Conservation (phyloP, 1,284 basidiomycete genomes). For the Cryptococcus floricola region DNA sequence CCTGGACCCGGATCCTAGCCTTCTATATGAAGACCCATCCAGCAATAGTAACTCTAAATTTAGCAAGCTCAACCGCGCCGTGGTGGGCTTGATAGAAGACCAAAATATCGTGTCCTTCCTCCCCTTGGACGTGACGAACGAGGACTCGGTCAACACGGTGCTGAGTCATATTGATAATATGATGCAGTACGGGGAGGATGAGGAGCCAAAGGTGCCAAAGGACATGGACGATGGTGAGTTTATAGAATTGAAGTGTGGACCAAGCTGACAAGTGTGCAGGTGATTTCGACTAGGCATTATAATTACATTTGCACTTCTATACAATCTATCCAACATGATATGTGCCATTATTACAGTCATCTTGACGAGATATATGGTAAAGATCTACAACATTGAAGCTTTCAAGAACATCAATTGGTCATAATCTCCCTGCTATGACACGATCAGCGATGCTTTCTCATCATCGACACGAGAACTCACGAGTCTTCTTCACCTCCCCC, state of each 20-base stretch:
- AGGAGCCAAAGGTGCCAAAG: slow-evolving; percentile 79
- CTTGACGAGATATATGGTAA: too few relatives aligned
- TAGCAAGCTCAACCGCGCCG: slow-evolving; percentile 87
- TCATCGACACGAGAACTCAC: neutral
- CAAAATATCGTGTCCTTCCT: slow-evolving; percentile 97
- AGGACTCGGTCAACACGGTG: slow-evolving; percentile 84
- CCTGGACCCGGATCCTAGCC: slow-evolving; percentile 91
- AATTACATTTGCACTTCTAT: neutral
- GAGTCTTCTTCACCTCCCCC: slow-evolving; percentile 1
- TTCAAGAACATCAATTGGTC: neutral
- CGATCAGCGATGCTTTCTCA: neutral
- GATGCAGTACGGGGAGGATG: slow-evolving; percentile 93
- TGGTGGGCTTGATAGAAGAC: slow-evolving; percentile 95
- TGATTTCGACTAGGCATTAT: slow-evolving; percentile 20
- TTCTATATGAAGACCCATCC: slow-evolving; percentile 69
- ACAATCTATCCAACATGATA: neutral
- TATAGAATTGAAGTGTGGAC: neutral
- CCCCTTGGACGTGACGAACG: slow-evolving; percentile 83
- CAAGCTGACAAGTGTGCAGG: slow-evolving; percentile 5
- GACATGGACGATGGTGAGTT: slow-evolving; percentile 80
- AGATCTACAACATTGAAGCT: neutral
- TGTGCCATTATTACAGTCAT: too few relatives aligned
- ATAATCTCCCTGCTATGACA: too few relatives aligned
- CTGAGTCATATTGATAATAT: slow-evolving; percentile 95
- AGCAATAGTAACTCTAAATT: slow-evolving; percentile 74